These are phyloP conservation scores for Hyphodiscus sp. DNA, from an alignment of 2,329 filamentous ascomycete species.

Conservation along the genomic window DNA sequence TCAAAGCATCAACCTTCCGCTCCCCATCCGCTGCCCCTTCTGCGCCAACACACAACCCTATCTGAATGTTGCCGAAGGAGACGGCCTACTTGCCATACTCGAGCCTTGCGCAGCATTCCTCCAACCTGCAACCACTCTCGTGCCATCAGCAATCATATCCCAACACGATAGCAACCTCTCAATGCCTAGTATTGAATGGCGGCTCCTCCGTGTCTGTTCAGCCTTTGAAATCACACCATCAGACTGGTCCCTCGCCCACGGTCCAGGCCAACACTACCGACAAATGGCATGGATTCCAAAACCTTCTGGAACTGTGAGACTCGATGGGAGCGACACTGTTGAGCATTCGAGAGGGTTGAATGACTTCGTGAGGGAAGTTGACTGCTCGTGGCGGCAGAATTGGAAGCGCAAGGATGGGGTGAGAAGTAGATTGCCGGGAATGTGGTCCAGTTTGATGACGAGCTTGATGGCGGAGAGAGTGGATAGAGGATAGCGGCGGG, in stretches of 20 bases:
- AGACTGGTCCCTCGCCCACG: conserved; percentile 6
- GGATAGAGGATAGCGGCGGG: not conserved
- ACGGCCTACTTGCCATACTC: conserved; percentile 11
- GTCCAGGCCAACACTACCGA: not conserved
- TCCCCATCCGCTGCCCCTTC: conserved; percentile 16
- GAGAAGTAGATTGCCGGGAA: conserved; percentile 14
- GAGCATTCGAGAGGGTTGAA: not conserved
- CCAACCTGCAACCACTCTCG: not conserved
- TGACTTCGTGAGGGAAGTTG: not conserved
- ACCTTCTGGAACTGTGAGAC: conserved; percentile 8
- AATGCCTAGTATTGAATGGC: conserved; percentile 1
- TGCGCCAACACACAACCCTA: conserved; percentile 1
- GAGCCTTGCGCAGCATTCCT: not conserved
- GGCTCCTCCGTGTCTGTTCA: conserved; percentile 5
- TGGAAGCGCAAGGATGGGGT: not conserved
- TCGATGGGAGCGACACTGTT: not conserved
- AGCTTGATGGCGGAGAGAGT: not conserved
- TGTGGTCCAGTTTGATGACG: conserved; percentile 13
- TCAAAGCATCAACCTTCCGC: not conserved
- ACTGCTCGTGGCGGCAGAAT: conserved; percentile 5
- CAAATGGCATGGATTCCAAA: conserved; percentile 19
- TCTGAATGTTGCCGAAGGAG: not conserved
- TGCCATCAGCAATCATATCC: not conserved
- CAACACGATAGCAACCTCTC: no score
- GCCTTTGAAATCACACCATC: conserved; percentile 3